A percentile compares a stretch with the other conserved stretches of the same genome.
These are phyloP conservation scores for Leishmania amazonensis DNA, from an alignment of 208 protist genomes.

Conservation along the genomic window DNA sequence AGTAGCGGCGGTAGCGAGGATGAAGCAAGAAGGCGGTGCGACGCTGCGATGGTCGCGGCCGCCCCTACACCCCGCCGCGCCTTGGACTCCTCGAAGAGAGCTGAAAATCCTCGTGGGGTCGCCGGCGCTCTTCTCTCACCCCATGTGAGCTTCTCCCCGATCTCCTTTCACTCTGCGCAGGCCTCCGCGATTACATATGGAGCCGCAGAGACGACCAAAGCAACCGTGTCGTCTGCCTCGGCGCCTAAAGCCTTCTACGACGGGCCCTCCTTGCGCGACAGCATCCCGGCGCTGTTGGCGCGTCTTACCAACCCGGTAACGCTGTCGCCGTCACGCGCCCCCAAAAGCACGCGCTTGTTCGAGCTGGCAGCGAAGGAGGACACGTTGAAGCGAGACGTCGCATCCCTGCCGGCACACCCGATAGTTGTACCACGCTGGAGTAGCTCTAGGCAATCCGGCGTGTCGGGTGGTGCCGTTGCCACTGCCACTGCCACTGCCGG, in stretches of 20 bases:
- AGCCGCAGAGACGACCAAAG: background rate
- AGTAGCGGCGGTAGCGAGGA: background rate
- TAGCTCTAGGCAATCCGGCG: background rate
- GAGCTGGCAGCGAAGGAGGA: background rate
- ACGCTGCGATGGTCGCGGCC: background rate
- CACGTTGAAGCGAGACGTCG: background rate
- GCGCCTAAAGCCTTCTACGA: conserved; percentile 25
- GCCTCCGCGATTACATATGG: conserved; percentile 5
- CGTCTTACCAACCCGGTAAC: conserved; percentile 3
- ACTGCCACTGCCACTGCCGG: background rate
- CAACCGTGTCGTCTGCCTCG: background rate
- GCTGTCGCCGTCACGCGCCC: background rate
- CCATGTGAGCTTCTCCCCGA: conserved; percentile 17
- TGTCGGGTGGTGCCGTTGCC: background rate
- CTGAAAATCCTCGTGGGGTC: background rate
- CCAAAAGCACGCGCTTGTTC: background rate
- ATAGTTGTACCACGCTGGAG: background rate
- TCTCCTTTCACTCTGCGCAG: conserved; percentile 19
- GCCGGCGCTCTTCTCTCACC: background rate
- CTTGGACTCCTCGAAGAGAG: background rate
- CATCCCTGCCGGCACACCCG: background rate
- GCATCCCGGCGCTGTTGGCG: conserved; percentile 27
- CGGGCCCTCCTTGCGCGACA: conserved; percentile 27
- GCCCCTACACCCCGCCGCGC: background rate
- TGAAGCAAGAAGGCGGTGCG: background rate